Conservation (phyloP, 805 yeast genomes). For the Candida hispaniensis region DNA sequence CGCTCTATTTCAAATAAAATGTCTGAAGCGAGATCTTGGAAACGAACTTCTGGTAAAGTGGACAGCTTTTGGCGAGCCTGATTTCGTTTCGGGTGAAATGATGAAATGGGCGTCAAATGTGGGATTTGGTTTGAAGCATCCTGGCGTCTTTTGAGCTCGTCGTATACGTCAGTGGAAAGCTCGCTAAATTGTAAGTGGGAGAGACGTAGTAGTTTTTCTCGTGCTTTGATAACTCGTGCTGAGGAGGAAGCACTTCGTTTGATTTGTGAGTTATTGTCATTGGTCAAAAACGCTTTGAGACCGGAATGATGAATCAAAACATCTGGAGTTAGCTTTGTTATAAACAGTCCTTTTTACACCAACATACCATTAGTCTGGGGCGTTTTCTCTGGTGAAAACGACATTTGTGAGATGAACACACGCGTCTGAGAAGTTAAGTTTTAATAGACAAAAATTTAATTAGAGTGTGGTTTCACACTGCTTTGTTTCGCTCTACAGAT, state of each 20-base stretch:
- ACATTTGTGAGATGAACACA: too few relatives aligned
- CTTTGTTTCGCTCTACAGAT: too few relatives aligned
- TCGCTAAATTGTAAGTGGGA: constrained; percentile 75
- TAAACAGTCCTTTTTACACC: too few relatives aligned
- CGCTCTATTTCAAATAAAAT: constrained; percentile 79
- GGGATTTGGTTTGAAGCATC: constrained; percentile 28
- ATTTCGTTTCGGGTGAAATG: constrained; percentile 86
- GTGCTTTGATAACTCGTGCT: constrained; percentile 42
- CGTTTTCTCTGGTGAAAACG: too few relatives aligned
- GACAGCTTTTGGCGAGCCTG: constrained; percentile 91
- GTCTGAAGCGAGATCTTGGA: constrained; percentile 84
- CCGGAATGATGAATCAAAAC: too few relatives aligned
- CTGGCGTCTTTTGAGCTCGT: constrained; percentile 70
- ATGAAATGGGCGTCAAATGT: constrained; percentile 54
- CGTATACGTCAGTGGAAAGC: constrained; percentile 87
- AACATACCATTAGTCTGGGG: too few relatives aligned
- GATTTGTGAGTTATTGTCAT: constrained; percentile 8
- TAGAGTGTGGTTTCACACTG: too few relatives aligned
- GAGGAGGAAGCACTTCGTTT: constrained; percentile 15
- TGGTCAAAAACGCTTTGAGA: too few relatives aligned
- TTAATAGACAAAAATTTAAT: too few relatives aligned
- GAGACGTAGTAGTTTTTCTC: constrained; percentile 73
- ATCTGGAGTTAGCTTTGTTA: too few relatives aligned
- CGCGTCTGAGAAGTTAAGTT: too few relatives aligned
- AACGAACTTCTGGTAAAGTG: constrained; percentile 67